These are phyloP conservation scores for Carex cristatella DNA, from an alignment of 176 grass and related monocot genomes.

Conservation along the genomic window DNA sequence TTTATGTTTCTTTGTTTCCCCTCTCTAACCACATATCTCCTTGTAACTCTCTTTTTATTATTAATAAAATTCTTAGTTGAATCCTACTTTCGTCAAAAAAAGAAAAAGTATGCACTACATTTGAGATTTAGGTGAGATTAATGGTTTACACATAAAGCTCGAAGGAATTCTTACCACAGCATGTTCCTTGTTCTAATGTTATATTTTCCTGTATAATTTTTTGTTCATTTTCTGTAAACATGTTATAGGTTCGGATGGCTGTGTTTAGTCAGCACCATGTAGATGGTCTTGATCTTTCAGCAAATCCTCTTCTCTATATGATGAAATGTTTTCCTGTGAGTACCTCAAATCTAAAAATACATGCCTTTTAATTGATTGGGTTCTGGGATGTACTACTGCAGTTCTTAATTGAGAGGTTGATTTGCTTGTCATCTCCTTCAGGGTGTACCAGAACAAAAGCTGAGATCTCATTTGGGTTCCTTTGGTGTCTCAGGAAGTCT, in stretches of 20 bases:
- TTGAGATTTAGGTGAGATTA: neutral
- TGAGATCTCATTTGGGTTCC: conserved; percentile 87
- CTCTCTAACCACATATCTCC: too few relatives aligned
- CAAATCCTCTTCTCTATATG: conserved; percentile 95
- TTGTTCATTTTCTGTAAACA: neutral
- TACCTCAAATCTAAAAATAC: neutral
- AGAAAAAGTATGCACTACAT: neutral
- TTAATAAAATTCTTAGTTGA: too few relatives aligned
- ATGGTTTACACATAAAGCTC: neutral
- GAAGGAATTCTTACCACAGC: neutral
- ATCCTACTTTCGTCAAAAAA: too few relatives aligned
- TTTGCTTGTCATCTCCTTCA: conserved; percentile 28
- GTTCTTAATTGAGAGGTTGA: neutral
- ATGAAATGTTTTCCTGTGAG: conserved; percentile 93
- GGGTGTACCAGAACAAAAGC: conserved; percentile 94
- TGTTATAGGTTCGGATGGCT: conserved; percentile 80
- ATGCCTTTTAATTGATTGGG: neutral
- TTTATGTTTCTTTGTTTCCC: too few relatives aligned
- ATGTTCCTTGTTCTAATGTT: conserved; percentile 3
- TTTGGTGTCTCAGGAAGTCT: conserved; percentile 83
- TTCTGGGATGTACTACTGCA: neutral
- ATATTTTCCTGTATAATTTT: conserved; percentile 22
- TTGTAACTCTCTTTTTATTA: too few relatives aligned
- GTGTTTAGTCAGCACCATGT: conserved; percentile 99
- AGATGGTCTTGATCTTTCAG: conserved; percentile 84